These are phyloP conservation scores for Talaromyces proteolyticus DNA, from an alignment of 495 filamentous ascomycete species.

Conservation along the genomic window DNA sequence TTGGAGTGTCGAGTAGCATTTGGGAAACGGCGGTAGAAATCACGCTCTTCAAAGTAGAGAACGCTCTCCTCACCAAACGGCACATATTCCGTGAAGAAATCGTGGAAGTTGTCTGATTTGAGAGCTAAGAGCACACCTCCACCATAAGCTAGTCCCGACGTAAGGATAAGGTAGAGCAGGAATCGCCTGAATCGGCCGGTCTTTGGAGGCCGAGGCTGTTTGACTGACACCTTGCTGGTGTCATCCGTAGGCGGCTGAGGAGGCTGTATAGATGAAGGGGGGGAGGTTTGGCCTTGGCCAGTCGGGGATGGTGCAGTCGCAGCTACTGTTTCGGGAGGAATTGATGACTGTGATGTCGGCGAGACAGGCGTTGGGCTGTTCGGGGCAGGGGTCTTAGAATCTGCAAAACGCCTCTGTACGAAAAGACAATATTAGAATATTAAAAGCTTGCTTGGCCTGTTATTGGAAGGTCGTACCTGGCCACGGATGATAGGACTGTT, in stretches of 20 bases:
- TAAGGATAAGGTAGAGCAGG: slow-evolving; percentile 63
- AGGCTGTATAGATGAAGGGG: slow-evolving; percentile 12
- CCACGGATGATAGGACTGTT: slow-evolving; percentile 32
- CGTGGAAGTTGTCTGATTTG: slow-evolving; percentile 95
- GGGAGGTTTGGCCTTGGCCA: slow-evolving; percentile 24
- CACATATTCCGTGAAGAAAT: slow-evolving; percentile 97
- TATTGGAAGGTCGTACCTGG: slow-evolving; percentile 29
- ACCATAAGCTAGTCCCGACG: slow-evolving; percentile 72
- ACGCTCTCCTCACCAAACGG: slow-evolving; percentile 93
- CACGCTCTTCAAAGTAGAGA: slow-evolving; percentile 93
- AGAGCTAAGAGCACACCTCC: slow-evolving; percentile 88
- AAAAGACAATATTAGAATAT: slow-evolving; percentile 9
- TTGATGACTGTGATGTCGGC: slow-evolving; percentile 45
- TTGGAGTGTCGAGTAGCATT: slow-evolving; percentile 51
- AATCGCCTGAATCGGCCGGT: slow-evolving; percentile 72
- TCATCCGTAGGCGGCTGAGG: slow-evolving; percentile 21
- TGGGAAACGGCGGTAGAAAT: slow-evolving; percentile 89
- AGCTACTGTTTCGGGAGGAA: slow-evolving; percentile 57
- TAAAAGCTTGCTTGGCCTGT: slow-evolving; percentile 7
- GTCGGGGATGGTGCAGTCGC: slow-evolving; percentile 49
- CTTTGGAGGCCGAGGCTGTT: slow-evolving; percentile 53
- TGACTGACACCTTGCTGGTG: slow-evolving; percentile 19
- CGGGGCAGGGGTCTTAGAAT: slow-evolving; percentile 28
- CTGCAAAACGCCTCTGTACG: slow-evolving; percentile 38
- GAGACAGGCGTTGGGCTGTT: slow-evolving; percentile 32